A percentile compares a stretch with the other conserved stretches of the same genome.
phyloP scores from a whole-genome alignment of 345 rosid species.

The Angophora floribunda region DNA sequence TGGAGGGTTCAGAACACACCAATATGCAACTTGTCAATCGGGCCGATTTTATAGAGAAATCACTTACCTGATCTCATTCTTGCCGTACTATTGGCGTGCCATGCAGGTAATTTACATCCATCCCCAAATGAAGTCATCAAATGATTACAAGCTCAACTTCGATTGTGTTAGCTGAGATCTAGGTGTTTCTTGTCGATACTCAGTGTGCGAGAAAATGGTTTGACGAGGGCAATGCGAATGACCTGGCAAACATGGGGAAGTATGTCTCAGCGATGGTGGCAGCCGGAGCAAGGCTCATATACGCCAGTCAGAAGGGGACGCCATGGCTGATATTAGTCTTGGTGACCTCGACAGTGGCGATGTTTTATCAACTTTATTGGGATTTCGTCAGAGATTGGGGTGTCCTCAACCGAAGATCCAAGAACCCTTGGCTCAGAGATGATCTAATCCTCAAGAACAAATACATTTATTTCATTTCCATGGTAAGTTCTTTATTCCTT shows the following conservation, averaged over 20 bases:
- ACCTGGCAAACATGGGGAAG: conserved; percentile 92
- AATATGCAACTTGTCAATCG: conserved; percentile 48
- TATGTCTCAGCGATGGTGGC: conserved; percentile 96
- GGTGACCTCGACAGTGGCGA: conserved; percentile 57
- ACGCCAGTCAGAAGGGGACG: conserved; percentile 28
- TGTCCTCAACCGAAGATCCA: conserved; percentile 61
- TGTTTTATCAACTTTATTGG: conserved; percentile 88
- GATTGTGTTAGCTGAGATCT: neutral
- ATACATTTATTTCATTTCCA: conserved; percentile 62
- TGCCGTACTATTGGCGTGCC: conserved; percentile 92
- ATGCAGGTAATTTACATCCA: conserved; percentile 58
- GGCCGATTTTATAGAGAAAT: conserved; percentile 67
- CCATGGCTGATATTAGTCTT: conserved; percentile 54
- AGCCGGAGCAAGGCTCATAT: conserved; percentile 81
- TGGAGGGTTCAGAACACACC: conserved; percentile 57
- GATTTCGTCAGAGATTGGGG: conserved; percentile 98
- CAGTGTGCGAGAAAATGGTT: conserved; percentile 94
- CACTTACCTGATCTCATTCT: conserved; percentile 73
- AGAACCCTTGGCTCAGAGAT: conserved; percentile 77
- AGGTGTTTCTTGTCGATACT: neutral
- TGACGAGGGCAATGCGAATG: conserved; percentile 55
- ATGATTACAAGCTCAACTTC: neutral
- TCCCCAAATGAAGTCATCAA: neutral
- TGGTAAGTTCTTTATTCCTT: conserved; percentile 34
- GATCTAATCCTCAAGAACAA: conserved; percentile 69